Base-by-base conservation (phyloP, 192 early-diverging fungal genomes). In the Umbelopsis sp. region DNA sequence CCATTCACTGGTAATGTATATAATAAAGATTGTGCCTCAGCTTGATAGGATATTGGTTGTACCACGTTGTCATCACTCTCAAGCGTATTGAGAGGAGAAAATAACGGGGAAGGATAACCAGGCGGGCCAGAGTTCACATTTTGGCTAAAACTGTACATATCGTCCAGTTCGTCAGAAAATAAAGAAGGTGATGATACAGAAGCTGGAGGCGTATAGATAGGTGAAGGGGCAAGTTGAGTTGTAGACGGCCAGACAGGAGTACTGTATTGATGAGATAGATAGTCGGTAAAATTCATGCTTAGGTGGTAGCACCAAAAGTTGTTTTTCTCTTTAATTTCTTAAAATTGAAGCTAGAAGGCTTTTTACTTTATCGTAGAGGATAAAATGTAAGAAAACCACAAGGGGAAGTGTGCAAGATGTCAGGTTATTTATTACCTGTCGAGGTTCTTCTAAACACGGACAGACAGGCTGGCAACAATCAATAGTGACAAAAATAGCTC, bases 401-500 rank as follows among this genome's bases (percentile, higher is more conserved):
- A 35, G 55, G 55, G 30, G 33, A n/a, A 35, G 11, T 25, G 16
- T 15, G 2, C 27, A 35, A 61, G 55, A 61, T 61, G 55, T 27
- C 55, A 61, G 55, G 27, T 61, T 61, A 55, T 61, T 61, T 61
- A 61, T 61, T 61, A 18, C 21, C 25, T 61, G 27, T 61, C 7
- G 25, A 61, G 13, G 4, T 6, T 35, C 16, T 16, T 20, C 20
- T 21, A 16, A 49, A 49, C 18, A 20, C 12, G 48, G 48, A 20
- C 12, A 16, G 5, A 21, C 27, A 15, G 9, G 27, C 53, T 37
- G 25, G 55, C 55, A 61, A 61, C 55, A 35, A 61, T 61, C 55
- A 61, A 61, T 61, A 30, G 55, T 61, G 55, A 61, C 55, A 61
- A 61, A 61, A 61, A 61, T 61, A 61, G 55, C 9, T 61, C 51